Evolutionary conservation across 2,329 filamentous ascomycete genomes (phyloP).

Genomic region (Colletotrichum limetticola): DNA sequence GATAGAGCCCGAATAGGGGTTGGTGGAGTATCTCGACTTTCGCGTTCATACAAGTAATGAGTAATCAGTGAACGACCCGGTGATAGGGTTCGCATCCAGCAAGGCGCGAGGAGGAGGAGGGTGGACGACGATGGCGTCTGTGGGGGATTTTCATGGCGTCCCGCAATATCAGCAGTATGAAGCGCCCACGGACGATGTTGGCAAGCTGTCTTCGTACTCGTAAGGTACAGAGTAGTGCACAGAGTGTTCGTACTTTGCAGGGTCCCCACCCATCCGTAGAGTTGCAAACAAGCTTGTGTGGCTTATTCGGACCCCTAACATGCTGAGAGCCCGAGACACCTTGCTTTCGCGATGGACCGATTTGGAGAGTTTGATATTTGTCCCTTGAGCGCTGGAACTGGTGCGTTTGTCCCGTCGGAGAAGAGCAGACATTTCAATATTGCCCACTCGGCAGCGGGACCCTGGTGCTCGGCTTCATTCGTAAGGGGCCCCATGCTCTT

Average conservation of each 20-base stretch:
- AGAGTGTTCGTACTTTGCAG: neutral
- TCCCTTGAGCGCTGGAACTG: neutral
- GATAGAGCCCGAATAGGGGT: neutral
- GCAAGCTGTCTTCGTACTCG: neutral
- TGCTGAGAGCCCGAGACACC: neutral
- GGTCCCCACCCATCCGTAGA: neutral
- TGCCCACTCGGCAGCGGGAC: slow-evolving; percentile 3
- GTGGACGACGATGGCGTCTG: slow-evolving; percentile 9
- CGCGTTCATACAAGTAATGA: neutral
- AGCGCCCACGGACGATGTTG: neutral
- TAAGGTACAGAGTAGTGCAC: neutral
- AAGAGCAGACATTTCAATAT: neutral
- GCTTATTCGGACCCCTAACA: neutral
- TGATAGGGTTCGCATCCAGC: neutral
- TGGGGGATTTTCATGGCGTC: slow-evolving; percentile 15
- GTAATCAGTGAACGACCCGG: neutral
- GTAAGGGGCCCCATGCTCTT: neutral
- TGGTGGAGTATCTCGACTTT: neutral
- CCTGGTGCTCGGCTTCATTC: neutral
- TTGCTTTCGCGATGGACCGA: neutral
- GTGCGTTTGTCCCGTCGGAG: neutral
- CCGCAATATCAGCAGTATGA: neutral
- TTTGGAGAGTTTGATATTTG: neutral
- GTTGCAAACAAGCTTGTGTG: neutral
- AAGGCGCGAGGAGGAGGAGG: neutral